phyloP scores from a whole-genome alignment of 2,329 filamentous ascomycete species.

The Cryphonectria radicalis region DNA sequence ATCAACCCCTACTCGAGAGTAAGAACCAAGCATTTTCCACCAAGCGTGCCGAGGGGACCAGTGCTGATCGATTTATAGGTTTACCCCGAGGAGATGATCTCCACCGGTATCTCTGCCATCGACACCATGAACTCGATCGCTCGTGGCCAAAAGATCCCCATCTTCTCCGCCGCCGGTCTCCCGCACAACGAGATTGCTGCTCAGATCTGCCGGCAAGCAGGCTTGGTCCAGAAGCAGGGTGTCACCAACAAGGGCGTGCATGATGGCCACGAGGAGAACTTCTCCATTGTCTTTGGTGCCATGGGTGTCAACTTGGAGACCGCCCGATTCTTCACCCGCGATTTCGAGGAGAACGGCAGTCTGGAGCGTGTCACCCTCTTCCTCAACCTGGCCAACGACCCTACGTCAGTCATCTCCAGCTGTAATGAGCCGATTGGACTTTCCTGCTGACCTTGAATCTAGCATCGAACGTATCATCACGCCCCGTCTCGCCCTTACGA shows the following conservation, averaged over 20 bases:
- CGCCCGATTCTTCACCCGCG: slow-evolving; percentile 94
- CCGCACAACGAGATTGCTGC: slow-evolving; percentile 99
- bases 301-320: slow-evolving; percentile 99
- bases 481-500: slow-evolving; percentile 94
- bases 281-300: slow-evolving; percentile 98
- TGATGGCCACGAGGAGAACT: slow-evolving; percentile 97
- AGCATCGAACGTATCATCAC: slow-evolving; percentile 99
- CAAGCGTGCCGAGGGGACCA: not conserved
- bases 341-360: slow-evolving; percentile 99
- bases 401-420: slow-evolving; percentile 69
- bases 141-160: slow-evolving; percentile 98
- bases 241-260: slow-evolving; percentile 91
- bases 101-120: slow-evolving; percentile 98
- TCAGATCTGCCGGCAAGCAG: slow-evolving; percentile 96
- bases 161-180: slow-evolving; percentile 97
- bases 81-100: slow-evolving; percentile 99
- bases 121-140: slow-evolving; percentile 99
- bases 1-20: slow-evolving; percentile 98
- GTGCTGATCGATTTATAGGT: slow-evolving; percentile 59
- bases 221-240: slow-evolving; percentile 80
- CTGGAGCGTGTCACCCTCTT: slow-evolving; percentile 97
- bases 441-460: slow-evolving; percentile 28
- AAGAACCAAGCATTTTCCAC: slow-evolving; percentile 40
- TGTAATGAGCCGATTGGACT: not conserved
- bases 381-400: slow-evolving; percentile 98